Percentiles rank a stretch among this genome's conserved stretches.
Evolutionary conservation across 1,139 yeast genomes (phyloP).

Genomic region (Nematodospora anomalae): DNA sequence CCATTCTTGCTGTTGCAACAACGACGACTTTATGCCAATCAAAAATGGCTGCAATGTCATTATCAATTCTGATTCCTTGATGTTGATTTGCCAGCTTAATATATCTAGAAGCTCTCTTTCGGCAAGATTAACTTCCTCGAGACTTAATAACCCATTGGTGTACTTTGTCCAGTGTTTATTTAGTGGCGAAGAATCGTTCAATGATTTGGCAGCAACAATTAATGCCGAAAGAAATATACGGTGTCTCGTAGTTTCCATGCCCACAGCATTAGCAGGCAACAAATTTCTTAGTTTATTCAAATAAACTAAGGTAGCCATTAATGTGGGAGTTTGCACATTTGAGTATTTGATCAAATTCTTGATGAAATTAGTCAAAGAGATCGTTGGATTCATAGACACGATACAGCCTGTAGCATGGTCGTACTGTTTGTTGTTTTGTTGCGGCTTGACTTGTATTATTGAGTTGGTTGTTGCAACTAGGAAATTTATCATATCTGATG

Average conservation of each 20-base stretch:
- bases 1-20: conserved; percentile 28
- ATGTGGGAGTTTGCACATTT: conserved; percentile 91
- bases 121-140: conserved; percentile 84
- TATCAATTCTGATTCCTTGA: conserved; percentile 68
- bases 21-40: conserved; percentile 57
- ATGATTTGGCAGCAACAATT: conserved; percentile 83
- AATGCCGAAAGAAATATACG: conserved; percentile 86
- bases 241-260: conserved; percentile 93
- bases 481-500: conserved; percentile 75
- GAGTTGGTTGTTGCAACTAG: conserved; percentile 79
- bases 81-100: conserved; percentile 79
- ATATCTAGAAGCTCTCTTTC: conserved; percentile 83
- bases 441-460: conserved; percentile 60
- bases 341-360: conserved; percentile 71
- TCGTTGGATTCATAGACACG: conserved; percentile 15
- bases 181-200: conserved; percentile 91
- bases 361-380: conserved; percentile 60
- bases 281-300: conserved; percentile 71
- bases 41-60: conserved; percentile 73
- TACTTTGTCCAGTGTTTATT: conserved; percentile 95
- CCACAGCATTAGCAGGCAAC: conserved; percentile 85
- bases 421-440: conserved; percentile 3
- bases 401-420: conserved; percentile 3
- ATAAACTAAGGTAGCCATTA: conserved; percentile 88
- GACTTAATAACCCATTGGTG: conserved; percentile 76